Evolutionary conservation across 2,329 filamentous ascomycete genomes (phyloP).

Genomic region (Trichophyton verrucosum): DNA sequence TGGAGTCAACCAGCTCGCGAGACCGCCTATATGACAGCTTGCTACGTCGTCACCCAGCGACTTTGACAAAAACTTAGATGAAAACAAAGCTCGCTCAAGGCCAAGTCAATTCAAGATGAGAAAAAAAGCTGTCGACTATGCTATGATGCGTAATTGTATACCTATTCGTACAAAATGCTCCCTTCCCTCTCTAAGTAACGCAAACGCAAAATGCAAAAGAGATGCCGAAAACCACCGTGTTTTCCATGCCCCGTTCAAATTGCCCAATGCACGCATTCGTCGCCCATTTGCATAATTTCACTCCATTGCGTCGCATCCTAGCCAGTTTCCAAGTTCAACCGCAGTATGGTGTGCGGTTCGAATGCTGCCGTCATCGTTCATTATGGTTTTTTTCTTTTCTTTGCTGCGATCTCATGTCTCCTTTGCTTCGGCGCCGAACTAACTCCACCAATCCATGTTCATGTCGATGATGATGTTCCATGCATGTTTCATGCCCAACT

Average conservation of each 20-base stretch:
- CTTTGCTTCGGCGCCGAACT: not conserved
- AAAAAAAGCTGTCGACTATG: no score
- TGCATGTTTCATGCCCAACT: conserved; percentile 1
- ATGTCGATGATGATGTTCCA: not conserved
- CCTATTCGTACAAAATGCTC: no score
- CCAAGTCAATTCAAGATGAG: no score
- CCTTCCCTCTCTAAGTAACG: no score
- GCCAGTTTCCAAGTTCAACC: not conserved
- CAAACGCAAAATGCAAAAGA: not conserved
- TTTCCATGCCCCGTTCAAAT: not conserved
- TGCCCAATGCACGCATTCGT: not conserved
- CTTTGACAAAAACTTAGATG: no score
- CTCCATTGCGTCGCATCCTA: no score
- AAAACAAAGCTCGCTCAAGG: no score
- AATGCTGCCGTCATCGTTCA: no score
- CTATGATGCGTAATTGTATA: not conserved
- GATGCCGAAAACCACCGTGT: not conserved
- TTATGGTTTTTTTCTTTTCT: not conserved
- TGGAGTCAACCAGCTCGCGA: no score
- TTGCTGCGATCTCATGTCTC: not conserved
- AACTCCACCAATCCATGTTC: not conserved
- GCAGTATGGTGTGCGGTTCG: not conserved
- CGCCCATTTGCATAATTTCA: not conserved
- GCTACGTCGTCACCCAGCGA: no score
- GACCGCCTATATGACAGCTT: no score